A percentile compares a stretch with the other conserved stretches of the same genome.
Evolutionary conservation across 2,329 filamentous ascomycete species (phyloP).

Genomic region (Hypoxylon sp.): DNA sequence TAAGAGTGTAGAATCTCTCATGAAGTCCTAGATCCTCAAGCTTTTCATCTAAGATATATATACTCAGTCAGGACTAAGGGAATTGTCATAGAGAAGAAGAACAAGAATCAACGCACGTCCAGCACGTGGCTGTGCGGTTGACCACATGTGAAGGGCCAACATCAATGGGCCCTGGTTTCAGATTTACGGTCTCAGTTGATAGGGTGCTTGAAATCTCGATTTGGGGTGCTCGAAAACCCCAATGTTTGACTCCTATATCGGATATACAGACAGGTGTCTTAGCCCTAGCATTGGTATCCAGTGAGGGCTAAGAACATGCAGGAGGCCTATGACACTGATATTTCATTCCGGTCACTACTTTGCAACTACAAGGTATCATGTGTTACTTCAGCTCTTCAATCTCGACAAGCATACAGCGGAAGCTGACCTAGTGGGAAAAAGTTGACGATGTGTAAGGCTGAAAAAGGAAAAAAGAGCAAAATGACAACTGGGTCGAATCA

Average conservation of each 20-base stretch:
- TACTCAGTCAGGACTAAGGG: too few species aligned
- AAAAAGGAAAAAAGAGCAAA: not conserved
- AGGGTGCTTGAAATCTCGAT: not conserved
- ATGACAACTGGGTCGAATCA: not conserved
- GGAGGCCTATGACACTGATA: too few species aligned
- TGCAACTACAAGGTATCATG: too few species aligned
- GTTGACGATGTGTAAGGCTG: not conserved
- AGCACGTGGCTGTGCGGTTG: not conserved
- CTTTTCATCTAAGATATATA: too few species aligned
- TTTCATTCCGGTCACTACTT: too few species aligned
- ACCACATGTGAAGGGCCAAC: too few species aligned
- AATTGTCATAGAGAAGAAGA: too few species aligned
- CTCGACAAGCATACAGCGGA: too few species aligned
- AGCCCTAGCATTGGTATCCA: not conserved
- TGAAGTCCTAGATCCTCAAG: not conserved
- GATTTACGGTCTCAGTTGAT: not conserved
- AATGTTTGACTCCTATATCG: not conserved
- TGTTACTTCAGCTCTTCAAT: too few species aligned
- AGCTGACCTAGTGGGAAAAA: too few species aligned
- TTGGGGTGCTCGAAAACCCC: not conserved
- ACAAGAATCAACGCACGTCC: not conserved
- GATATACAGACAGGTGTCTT: not conserved
- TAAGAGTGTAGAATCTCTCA: not conserved
- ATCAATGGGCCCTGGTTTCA: not conserved
- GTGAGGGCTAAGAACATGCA: too few species aligned